Evolutionary conservation across 2,329 filamentous ascomycete genomes (phyloP), one percentile per base, ranked within the genome.

Genomic region (Fusarium sulawesiense): DNA sequence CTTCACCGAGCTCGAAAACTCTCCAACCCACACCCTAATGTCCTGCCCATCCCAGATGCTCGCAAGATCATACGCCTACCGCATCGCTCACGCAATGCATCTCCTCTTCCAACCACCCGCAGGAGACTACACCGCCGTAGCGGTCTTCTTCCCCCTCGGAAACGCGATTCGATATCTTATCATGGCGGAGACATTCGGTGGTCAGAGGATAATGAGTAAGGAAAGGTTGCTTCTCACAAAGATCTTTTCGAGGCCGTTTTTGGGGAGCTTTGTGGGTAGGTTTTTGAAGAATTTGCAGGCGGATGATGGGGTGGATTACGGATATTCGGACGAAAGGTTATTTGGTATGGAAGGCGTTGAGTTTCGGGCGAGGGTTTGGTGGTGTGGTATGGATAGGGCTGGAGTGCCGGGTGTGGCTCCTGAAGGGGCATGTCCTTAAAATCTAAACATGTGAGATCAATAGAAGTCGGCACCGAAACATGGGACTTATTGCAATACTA

Each of bases 321-420:
- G 58, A 0, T 58, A 66, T 16, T 27, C 42, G 4, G n/a, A 23
- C 1, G 64, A 58, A 1, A 55, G 23, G 0, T 12, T 68, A 0
- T 2, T 54, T 1, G 65, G 64, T 4, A 59, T 59, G 14, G 57
- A 16, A 2, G 64, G 58, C 2, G 21, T 68, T 3, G 65, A 68
- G 53, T 68, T 55, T 6, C 54, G 65, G 8, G 65, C 65, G 0
- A 64, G 48, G 11, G 65, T 68, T 6, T 68, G 64, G 65, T 68
- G 65, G 65, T 68, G 63, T 29, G 65, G 65, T 0, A 16, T 50
- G n/a, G 9, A 20, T 4, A 30, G 34, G 9, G 65, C 64, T 21
- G 64, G 65, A 0, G 5, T 68, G 2, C 58, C 64, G 0, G 51
- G 55, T 1, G 14, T 49, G 23, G 23, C 23, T 3, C 12, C 27